Evolutionary conservation across 768 basidiomycete genomes (phyloP), one percentile per base, ranked within the genome.

Genomic region (Leccinellum rugosiceps): DNA sequence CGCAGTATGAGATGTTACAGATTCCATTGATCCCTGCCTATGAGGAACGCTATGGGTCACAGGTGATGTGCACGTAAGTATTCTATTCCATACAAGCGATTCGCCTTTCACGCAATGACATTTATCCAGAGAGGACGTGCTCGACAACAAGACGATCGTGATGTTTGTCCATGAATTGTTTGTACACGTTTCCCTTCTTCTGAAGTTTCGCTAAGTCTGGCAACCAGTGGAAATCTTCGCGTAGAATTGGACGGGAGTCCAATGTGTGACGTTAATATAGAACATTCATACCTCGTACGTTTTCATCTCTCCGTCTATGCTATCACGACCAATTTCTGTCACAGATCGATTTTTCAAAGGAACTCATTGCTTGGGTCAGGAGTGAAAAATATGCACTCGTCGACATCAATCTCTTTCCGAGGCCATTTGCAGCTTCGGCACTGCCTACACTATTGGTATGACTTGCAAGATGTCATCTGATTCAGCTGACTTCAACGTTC

Each of bases 141-240:
- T 91, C 65, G 80, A 86, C 26, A 87, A 88, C 54, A 75, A 83
- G 30, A 92, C 88, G 0, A 66, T 98, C 25, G 83, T 98, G 28
- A 74, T 98, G 43, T 92, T 98, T 66, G 84, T 90, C 6, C 97
- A 99, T 74, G 95, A 98, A 76, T 94, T 98, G 96, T 96, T 70
- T 69, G 92, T 74, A 28, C 31, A 28, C 52, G 19, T 38, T 44
- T 47, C 21, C 4, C 53, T 7, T 31, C 50, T 28, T 53, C 6
- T 2, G 10, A 30, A 21, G 31, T 15, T 34, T 52, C 43, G 43
- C 58, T 49, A 30, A 57, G 53, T 35, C 21, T 30, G 1, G 56
- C 58, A 11, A 17, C 10, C 59, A 97, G 95, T 65, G 96, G 96
- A 28, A 94, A 95, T 65, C 75, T 98, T 52, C 85, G 90, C 17